Evolutionary conservation across 805 yeast genomes (phyloP).

Genomic region (Grigorovia transvaalensis): DNA sequence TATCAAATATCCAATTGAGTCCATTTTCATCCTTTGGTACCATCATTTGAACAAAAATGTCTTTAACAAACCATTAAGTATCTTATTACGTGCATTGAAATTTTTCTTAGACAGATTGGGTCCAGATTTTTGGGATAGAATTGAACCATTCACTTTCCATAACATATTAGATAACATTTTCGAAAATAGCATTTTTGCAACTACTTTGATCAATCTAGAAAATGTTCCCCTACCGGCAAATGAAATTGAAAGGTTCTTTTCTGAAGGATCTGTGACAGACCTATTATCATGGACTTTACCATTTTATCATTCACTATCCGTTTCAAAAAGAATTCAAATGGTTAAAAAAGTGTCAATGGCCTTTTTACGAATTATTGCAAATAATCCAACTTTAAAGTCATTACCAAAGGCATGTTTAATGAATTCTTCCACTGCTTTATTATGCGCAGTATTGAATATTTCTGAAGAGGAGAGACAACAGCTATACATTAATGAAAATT

Average conservation of each 20-base stretch:
- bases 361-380: slow-evolving; percentile 34
- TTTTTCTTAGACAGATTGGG: slow-evolving; percentile 36
- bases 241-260: slow-evolving; percentile 21
- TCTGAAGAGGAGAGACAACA: slow-evolving; percentile 20
- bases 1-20: slow-evolving; percentile 22
- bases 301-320: slow-evolving; percentile 35
- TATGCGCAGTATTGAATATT: slow-evolving; percentile 24
- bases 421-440: slow-evolving; percentile 29
- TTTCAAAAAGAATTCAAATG: slow-evolving; percentile 42
- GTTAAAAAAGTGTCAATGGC: slow-evolving; percentile 42
- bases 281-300: slow-evolving; percentile 46
- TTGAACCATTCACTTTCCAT: slow-evolving; percentile 44
- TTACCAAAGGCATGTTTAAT: slow-evolving; percentile 27
- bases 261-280: slow-evolving; percentile 32
- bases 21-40: slow-evolving; percentile 27
- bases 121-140: slow-evolving; percentile 42
- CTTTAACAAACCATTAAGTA: slow-evolving; percentile 35
- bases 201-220: slow-evolving; percentile 27
- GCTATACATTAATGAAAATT: slow-evolving; percentile 22
- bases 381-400: slow-evolving; percentile 14
- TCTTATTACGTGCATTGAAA: slow-evolving; percentile 42
- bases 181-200: slow-evolving; percentile 40
- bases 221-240: slow-evolving; percentile 20
- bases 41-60: slow-evolving; percentile 20
- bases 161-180: slow-evolving; percentile 52